Percentiles rank a stretch among this genome's conserved stretches.
These are phyloP conservation scores for Xylaria sp. DNA, from an alignment of 2,329 filamentous ascomycete genomes.

Conservation along the genomic window DNA sequence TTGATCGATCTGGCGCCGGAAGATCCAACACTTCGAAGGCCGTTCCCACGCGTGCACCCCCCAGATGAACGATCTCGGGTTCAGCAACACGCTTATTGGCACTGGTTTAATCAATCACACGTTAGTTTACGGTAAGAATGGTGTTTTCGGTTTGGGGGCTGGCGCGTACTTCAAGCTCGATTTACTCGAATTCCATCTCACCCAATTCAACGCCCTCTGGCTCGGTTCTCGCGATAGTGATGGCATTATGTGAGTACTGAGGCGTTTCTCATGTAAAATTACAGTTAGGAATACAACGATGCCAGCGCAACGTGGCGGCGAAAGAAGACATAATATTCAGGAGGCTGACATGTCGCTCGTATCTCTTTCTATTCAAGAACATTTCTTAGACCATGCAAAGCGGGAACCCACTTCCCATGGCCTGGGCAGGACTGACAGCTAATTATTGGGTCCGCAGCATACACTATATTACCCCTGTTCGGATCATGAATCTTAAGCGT, in stretches of 20 bases:
- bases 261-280: neutral
- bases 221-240: constrained; percentile 40
- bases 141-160: constrained; percentile 1
- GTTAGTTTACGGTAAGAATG: constrained; percentile 26
- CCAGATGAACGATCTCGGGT: constrained; percentile 44
- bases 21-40: constrained; percentile 33
- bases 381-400: constrained; percentile 13
- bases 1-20: constrained; percentile 34
- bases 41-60: constrained; percentile 40
- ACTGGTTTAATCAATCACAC: constrained; percentile 21
- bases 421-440: constrained; percentile 15
- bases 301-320: neutral
- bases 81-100: constrained; percentile 31
- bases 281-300: neutral
- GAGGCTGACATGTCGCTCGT: constrained; percentile 28
- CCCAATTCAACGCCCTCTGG: constrained; percentile 39
- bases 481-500: constrained; percentile 26
- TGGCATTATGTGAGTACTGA: constrained; percentile 31
- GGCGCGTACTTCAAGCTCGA: constrained; percentile 29
- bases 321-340: constrained; percentile 26
- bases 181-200: constrained; percentile 42
- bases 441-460: constrained; percentile 9
- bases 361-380: constrained; percentile 9
- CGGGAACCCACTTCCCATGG: constrained; percentile 25
- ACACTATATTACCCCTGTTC: constrained; percentile 18